Conservation (phyloP, 805 yeast genomes). For the Candida chauliodis region DNA sequence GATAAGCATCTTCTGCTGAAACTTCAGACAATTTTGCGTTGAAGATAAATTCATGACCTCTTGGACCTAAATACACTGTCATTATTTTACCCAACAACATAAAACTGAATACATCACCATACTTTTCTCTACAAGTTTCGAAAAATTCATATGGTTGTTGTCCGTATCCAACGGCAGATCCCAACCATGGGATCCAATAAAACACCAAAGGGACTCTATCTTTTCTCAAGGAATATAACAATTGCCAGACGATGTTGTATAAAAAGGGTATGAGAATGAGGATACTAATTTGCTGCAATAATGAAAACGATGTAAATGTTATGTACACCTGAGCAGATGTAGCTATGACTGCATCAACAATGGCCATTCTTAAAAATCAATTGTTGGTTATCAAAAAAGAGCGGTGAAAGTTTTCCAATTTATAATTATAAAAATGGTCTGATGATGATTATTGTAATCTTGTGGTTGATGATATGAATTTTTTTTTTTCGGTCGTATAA, state of each 20-base stretch:
- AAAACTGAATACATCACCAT: constrained; percentile 93
- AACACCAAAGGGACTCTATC: constrained; percentile 89
- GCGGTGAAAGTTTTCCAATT: not conserved
- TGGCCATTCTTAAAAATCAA: constrained; percentile 17
- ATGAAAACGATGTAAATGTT: constrained; percentile 22
- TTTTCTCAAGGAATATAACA: constrained; percentile 63
- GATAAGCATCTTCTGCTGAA: constrained; percentile 94
- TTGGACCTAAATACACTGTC: constrained; percentile 96
- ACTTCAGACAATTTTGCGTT: constrained; percentile 88
- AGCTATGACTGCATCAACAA: constrained; percentile 16
- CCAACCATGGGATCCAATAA: constrained; percentile 94
- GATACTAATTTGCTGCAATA: constrained; percentile 27
- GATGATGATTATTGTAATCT: too few relatives aligned
- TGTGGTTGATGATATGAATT: too few relatives aligned
- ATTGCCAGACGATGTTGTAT: constrained; percentile 64
- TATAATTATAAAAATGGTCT: too few relatives aligned
- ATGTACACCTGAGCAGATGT: constrained; percentile 6
- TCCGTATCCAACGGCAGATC: constrained; percentile 86
- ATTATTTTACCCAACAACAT: constrained; percentile 83
- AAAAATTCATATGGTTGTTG: constrained; percentile 92
- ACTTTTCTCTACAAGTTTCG: constrained; percentile 66
- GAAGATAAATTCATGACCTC: constrained; percentile 94
- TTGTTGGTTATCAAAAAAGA: not conserved
- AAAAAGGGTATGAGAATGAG: constrained; percentile 54
- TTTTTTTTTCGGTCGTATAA: too few relatives aligned